Percentiles rank a stretch among this genome's conserved stretches.
Evolutionary conservation across 2,329 filamentous ascomycete genomes (phyloP).

Genomic region (Diaporthe velutina): DNA sequence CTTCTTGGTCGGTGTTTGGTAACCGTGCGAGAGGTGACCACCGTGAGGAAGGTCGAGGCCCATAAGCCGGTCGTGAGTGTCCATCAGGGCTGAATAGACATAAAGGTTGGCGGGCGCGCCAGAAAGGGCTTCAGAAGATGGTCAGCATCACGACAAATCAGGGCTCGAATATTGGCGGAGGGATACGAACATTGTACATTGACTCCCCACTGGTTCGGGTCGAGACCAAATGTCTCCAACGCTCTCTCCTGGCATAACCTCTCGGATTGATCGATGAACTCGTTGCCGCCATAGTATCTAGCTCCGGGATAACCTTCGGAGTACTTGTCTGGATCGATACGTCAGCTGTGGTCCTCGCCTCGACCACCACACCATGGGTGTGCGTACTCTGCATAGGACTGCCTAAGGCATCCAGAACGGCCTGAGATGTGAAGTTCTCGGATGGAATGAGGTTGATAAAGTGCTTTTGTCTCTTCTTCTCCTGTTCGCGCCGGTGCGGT

Average conservation of each 20-base stretch:
- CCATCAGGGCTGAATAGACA: slow-evolving; percentile 94
- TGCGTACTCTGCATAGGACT: slow-evolving; percentile 91
- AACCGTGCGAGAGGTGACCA: slow-evolving; percentile 95
- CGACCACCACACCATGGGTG: slow-evolving; percentile 30
- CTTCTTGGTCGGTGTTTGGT: slow-evolving; percentile 93
- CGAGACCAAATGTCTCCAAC: slow-evolving; percentile 86
- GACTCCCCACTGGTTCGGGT: slow-evolving; percentile 92
- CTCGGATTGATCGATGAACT: slow-evolving; percentile 94
- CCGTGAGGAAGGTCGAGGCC: slow-evolving; percentile 96
- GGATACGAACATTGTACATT: slow-evolving; percentile 84
- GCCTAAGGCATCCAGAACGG: slow-evolving; percentile 89
- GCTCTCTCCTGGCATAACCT: slow-evolving; percentile 91
- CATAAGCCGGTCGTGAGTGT: slow-evolving; percentile 96
- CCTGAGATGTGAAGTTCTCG: slow-evolving; percentile 95
- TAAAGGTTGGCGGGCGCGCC: slow-evolving; percentile 84
- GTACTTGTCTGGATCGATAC: slow-evolving; percentile 81
- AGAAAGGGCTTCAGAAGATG: slow-evolving; percentile 74
- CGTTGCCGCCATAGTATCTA: slow-evolving; percentile 96
- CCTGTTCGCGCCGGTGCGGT: slow-evolving; percentile 64
- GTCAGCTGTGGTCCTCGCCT: slow-evolving; percentile 46
- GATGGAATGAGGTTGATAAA: slow-evolving; percentile 98
- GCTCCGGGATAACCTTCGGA: slow-evolving; percentile 98
- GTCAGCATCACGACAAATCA: slow-evolving; percentile 34
- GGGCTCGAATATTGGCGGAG: background rate
- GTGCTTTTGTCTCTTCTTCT: slow-evolving; percentile 96